Conservation (phyloP, 495 filamentous ascomycete genomes). For the Xylaria curta region DNA sequence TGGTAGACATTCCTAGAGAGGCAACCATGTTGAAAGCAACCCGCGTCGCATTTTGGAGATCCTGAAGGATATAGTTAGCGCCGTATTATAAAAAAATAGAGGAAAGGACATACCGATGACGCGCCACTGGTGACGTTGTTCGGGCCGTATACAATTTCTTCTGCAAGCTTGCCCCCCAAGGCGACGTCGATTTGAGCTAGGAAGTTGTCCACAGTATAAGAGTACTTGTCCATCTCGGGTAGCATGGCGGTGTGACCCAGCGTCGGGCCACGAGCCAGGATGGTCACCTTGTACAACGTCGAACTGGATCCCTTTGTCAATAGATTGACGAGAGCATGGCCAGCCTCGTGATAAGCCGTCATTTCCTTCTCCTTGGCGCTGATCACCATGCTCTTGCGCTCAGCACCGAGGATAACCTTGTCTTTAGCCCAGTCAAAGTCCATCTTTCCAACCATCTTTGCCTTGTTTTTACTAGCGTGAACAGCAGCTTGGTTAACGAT, state of each 20-base stretch:
- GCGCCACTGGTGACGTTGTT: constrained; percentile 88
- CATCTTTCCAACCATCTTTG: constrained; percentile 69
- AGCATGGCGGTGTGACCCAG: constrained; percentile 85
- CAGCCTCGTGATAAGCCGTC: constrained; percentile 97
- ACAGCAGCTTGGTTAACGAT: constrained; percentile 96
- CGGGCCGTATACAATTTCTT: constrained; percentile 87
- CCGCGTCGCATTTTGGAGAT: constrained; percentile 79
- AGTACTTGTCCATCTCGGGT: constrained; percentile 89
- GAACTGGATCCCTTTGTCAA: constrained; percentile 71
- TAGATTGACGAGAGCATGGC: constrained; percentile 88
- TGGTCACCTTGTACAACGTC: constrained; percentile 94
- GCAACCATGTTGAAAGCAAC: constrained; percentile 87
- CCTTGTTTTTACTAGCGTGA: constrained; percentile 82
- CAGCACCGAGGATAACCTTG: constrained; percentile 96
- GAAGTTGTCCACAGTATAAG: constrained; percentile 73
- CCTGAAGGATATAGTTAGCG: constrained; percentile 53
- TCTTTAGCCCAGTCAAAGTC: constrained; percentile 99
- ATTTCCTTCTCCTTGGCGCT: constrained; percentile 83
- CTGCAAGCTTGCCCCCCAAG: constrained; percentile 93
- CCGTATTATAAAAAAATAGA: background rate
- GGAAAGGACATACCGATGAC: constrained; percentile 62
- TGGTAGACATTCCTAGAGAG: constrained; percentile 83
- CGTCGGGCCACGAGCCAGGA: constrained; percentile 86
- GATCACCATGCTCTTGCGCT: constrained; percentile 85
- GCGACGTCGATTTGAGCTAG: constrained; percentile 78